Base-by-base conservation (phyloP, 2,329 filamentous ascomycete genomes). In the Zalaria sp. region DNA sequence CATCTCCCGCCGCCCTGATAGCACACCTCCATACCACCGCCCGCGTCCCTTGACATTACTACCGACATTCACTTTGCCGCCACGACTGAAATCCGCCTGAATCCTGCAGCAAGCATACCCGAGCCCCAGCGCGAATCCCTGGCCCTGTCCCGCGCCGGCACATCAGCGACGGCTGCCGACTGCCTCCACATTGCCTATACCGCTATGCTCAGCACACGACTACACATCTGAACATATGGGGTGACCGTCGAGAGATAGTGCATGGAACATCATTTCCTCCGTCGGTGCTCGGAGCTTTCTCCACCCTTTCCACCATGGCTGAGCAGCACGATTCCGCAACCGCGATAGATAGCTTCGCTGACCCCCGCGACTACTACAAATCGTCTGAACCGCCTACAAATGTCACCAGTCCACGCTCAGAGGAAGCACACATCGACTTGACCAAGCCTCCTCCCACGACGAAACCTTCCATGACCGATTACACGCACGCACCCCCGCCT, bases 281-380 rank as follows among this genome's bases (percentile, higher is more conserved):
- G 7, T 7, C 7, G n/a, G 29, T 7, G 7, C 29, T 32, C 29
- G 29, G 29, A 32, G n/a, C 7, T n/a, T n/a, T 32, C 29, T n/a
- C 7, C 7, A 7, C 7, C 29, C 7, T 32, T 7, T 32, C 36
- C 40, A 38, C 35, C 40, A 42, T 42, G 40, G 34, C 40, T 42
- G 34, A 35, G 40, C 40, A 42, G 25, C 31, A 37, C 8, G 38
- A 31, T n/a, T 37, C 25, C 27, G 11, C 27, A 7, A 28, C 29
- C 25, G 27, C 38, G 38, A 11, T 43, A 10, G 42, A 43, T 25
- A 38, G 37, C 7, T 40, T 34, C 25, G 25, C 37, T 9, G 37
- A 43, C 34, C 35, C 41, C 35, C 11, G 41, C 38, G 41, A 43
- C 32, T 43, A 39, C 34, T 43, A 43, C 38, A 40, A 37, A 11